Evolutionary conservation across 805 yeast genomes (phyloP), one percentile per base, ranked within the genome.

Genomic region (Candida silvicultrix): DNA sequence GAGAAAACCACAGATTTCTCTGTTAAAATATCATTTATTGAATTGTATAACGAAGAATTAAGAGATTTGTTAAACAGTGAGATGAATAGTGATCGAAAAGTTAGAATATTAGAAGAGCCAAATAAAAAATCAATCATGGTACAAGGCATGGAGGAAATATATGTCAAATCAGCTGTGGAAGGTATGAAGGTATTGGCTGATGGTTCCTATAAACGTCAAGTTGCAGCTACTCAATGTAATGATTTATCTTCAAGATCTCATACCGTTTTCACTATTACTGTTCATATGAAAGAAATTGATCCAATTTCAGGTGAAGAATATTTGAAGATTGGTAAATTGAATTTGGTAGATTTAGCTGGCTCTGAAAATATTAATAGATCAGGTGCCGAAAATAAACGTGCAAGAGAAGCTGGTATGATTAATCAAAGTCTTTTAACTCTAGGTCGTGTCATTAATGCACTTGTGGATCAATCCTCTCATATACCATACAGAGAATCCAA

Each of bases 261-360:
- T 57, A 78, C 92, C 0, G 81, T 88, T 2, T 84, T 87, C 63
- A 81, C 94, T 2, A 73, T 85, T n/a, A 78, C 79, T 4, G 73
- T 75, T 5, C 75, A 73, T 49, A 71, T 84, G 52, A 78, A 75
- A 45, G 75, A 73, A 50, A 65, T 67, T 25, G 71, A 71, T 42
- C 68, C 75, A 2, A 58, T 69, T 2, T 73, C 76, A 2, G 74
- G 74, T 5, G 78, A 76, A 55, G 80, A 77, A 50, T 67, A 66
- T 43, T 65, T 74, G 41, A 71, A 76, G 51, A 65, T 71, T 37
- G 82, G 89, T 6, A 88, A 87, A 57, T 74, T 88, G 60, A 88
- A 89, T 59, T 68, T 89, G 9, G 97, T 90, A n/a, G 97, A 89
- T 66, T 70, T 90, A 54, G 97, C 97, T 0, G 97, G 97, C 1